Conservation (phyloP, 805 yeast genomes). For the Kodamaea hsintzibuensis region DNA sequence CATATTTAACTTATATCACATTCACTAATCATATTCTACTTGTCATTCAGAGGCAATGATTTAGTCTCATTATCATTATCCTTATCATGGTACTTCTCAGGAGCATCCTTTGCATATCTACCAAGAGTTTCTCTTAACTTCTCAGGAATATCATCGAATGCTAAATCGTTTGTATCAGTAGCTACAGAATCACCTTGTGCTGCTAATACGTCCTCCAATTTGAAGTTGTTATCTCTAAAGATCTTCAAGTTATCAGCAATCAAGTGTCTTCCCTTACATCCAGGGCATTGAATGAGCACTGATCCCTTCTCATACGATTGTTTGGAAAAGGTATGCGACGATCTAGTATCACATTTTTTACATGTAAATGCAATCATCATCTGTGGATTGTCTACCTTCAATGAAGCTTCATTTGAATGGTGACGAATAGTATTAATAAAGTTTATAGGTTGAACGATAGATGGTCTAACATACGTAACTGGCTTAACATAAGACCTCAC, state of each 20-base stretch:
- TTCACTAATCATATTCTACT: not conserved
- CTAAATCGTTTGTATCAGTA: constrained; percentile 64
- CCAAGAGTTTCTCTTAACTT: constrained; percentile 52
- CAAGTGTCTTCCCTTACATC: constrained; percentile 82
- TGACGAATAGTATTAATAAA: not conserved
- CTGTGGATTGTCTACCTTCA: constrained; percentile 73
- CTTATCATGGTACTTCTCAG: constrained; percentile 32
- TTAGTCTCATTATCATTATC: constrained; percentile 6
- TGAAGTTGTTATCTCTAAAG: constrained; percentile 74
- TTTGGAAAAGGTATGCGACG: constrained; percentile 87
- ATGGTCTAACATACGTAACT: not conserved
- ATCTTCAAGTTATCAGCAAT: constrained; percentile 77
- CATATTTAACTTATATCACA: not conserved
- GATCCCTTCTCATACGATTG: constrained; percentile 89
- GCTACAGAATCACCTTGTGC: constrained; percentile 77
- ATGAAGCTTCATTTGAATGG: constrained; percentile 3
- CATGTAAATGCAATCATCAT: constrained; percentile 91
- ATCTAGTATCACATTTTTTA: constrained; percentile 78
- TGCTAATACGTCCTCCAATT: constrained; percentile 74
- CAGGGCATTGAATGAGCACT: constrained; percentile 88
- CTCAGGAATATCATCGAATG: constrained; percentile 67
- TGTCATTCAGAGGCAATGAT: constrained; percentile 7
- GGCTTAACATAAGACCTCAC: not conserved
- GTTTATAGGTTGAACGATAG: not conserved
- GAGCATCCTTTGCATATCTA: constrained; percentile 69